Base-by-base conservation (phyloP, 352 stramenopile genomes). In the Globisporangium okanoganense region DNA sequence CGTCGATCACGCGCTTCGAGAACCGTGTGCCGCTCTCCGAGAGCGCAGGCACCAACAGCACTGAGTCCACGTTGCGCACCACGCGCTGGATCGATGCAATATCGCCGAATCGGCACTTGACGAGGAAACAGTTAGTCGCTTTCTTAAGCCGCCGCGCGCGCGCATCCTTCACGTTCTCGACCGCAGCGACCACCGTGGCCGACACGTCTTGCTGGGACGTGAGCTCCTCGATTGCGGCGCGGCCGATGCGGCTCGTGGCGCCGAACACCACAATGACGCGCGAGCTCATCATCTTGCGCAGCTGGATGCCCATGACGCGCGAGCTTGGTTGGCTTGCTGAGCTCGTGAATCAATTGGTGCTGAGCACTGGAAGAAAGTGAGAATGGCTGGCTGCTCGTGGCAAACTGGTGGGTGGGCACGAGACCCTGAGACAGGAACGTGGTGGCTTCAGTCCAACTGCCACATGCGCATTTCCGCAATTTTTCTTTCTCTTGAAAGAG, bases 201-300 rank as follows among this genome's bases (percentile, higher is more conserved):
- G 72, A 76, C 3, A 82, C 57, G 47, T 82, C 62, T 2, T 78
- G 56, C 29, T 78, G 72, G 0, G 60, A 51, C 0, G 75, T 58
- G 36, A 93, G 65, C 36, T 66, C 64, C 65, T 89, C 75, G 57
- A 93, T 69, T 27, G 75, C 64, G 4, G 81, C 70, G 16, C 76
- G 74, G 14, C 83, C 83, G 27, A 91, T 78, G 40, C 81, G 83
- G 50, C 72, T 91, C 20, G 76, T 89, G 56, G 76, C 81, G 5
- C 83, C 83, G 51, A 93, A 91, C 55, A 93, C 80, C 40, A 93
- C 83, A 47, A 93, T 76, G 48, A 90, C 75, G 13, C 72, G 72
- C 14, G 76, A 69, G 4, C 69, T 69, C 61, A 88, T 69, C 58
- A 92, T 43, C 61, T 85, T 87, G 27, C 76, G 78, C 35, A 92